Evolutionary conservation across 2,329 filamentous ascomycete genomes (phyloP).

Genomic region (Madurella mycetomatis): DNA sequence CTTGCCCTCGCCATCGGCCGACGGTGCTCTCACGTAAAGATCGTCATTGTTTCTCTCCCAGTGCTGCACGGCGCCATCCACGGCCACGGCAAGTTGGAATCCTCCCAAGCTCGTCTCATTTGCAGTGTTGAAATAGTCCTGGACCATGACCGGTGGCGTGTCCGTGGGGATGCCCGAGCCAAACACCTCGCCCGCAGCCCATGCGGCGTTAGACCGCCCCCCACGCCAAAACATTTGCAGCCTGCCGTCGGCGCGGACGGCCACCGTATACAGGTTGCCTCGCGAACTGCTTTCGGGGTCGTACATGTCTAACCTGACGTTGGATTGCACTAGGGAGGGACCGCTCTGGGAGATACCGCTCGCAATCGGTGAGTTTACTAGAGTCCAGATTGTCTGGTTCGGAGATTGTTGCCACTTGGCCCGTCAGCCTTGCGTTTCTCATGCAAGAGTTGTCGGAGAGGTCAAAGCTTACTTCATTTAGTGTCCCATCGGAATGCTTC

Average conservation of each 20-base stretch:
- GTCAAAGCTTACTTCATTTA: conserved; percentile 17
- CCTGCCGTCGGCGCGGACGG: conserved; percentile 13
- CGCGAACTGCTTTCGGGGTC: not conserved
- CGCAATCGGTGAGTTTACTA: conserved; percentile 7
- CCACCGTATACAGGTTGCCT: conserved; percentile 20
- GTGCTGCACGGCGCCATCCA: conserved; percentile 20
- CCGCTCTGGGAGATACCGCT: conserved; percentile 18
- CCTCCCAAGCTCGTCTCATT: conserved; percentile 16
- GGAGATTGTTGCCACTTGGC: conserved; percentile 12
- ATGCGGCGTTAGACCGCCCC: conserved; percentile 1
- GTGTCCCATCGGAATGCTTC: conserved; percentile 18
- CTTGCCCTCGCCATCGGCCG: conserved; percentile 1
- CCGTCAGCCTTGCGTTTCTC: not conserved
- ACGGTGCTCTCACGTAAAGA: not conserved
- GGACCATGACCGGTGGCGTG: conserved; percentile 21
- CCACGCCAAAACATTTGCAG: conserved; percentile 22
- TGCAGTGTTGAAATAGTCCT: conserved; percentile 16
- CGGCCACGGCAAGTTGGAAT: conserved; percentile 18
- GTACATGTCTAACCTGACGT: conserved; percentile 18
- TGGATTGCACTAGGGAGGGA: conserved; percentile 20
- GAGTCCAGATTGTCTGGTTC: conserved; percentile 12
- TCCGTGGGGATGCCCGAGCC: conserved; percentile 7
- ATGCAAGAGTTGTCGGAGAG: no score
- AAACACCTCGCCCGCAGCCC: conserved; percentile 17
- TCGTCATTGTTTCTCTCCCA: conserved; percentile 14